A percentile compares a stretch with the other conserved stretches of the same genome.
Evolutionary conservation across 495 filamentous ascomycete genomes (phyloP).

Genomic region (Penicillium dipodomyicola): DNA sequence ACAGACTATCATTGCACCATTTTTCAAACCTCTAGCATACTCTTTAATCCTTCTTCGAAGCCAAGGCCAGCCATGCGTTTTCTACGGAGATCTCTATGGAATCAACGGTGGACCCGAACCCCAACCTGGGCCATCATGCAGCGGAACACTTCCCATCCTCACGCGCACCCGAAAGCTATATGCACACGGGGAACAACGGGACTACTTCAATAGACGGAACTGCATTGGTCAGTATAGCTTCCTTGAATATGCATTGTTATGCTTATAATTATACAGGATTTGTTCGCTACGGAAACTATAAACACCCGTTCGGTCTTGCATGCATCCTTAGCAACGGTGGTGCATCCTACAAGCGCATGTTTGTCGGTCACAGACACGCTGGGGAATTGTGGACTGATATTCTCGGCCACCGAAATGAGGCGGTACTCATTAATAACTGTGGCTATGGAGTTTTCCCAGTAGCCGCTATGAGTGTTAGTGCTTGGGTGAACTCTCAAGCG

Average conservation of each 20-base stretch:
- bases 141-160: constrained; percentile 56
- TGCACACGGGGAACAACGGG: constrained; percentile 63
- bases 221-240: constrained; percentile 55
- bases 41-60: constrained; percentile 66
- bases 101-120: constrained; percentile 47
- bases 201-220: constrained; percentile 64
- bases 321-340: constrained; percentile 57
- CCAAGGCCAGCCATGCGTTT: constrained; percentile 67
- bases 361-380: constrained; percentile 57
- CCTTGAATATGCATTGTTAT: not conserved
- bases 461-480: constrained; percentile 52
- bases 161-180: constrained; percentile 66
- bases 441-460: constrained; percentile 58
- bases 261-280: constrained; percentile 39
- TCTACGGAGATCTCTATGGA: constrained; percentile 74
- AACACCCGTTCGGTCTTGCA: constrained; percentile 52
- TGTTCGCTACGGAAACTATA: constrained; percentile 58
- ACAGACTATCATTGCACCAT: constrained; percentile 49
- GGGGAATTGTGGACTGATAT: constrained; percentile 66
- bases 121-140: constrained; percentile 51
- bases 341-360: constrained; percentile 54
- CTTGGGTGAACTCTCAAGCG: constrained; percentile 54
- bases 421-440: constrained; percentile 52
- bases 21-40: constrained; percentile 62
- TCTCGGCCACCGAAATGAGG: constrained; percentile 46